Evolutionary conservation across 2,329 filamentous ascomycete species (phyloP).

Genomic region (Cephalotrichum gorgonifer): DNA sequence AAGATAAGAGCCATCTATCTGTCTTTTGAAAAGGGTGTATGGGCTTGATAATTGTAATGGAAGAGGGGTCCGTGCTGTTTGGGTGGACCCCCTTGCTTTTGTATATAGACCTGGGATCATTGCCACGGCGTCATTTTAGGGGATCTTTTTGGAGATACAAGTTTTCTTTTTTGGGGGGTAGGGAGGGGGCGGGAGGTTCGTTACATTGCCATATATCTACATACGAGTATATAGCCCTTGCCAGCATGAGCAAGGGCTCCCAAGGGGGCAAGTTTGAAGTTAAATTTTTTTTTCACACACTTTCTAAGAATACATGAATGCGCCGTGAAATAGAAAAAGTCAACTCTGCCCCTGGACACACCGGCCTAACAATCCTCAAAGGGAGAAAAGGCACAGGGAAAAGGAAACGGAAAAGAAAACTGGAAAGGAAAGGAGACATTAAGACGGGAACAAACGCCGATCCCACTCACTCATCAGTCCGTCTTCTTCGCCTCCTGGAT

Average conservation of each 20-base stretch:
- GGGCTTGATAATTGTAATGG: background rate
- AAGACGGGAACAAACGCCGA: background rate
- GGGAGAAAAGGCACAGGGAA: background rate
- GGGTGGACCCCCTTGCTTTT: background rate
- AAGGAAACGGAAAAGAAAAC: background rate
- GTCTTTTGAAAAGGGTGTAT: no score
- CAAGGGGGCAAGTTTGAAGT: no score
- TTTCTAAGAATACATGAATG: no score
- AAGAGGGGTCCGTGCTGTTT: background rate
- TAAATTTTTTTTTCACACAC: no score
- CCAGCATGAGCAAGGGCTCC: no score
- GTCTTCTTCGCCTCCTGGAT: slow-evolving; percentile 16
- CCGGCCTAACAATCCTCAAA: background rate
- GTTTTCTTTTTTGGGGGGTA: no score
- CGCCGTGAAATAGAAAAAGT: no score
- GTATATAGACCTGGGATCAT: background rate
- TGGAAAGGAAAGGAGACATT: background rate
- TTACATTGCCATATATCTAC: no score
- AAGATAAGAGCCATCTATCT: no score
- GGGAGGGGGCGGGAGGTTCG: no score
- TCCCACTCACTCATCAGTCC: slow-evolving; percentile 6
- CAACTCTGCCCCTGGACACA: no score
- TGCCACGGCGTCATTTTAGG: background rate
- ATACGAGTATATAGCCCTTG: no score
- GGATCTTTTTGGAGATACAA: background rate